Conservation (phyloP, 768 basidiomycete genomes). For the Russula vinacea region DNA sequence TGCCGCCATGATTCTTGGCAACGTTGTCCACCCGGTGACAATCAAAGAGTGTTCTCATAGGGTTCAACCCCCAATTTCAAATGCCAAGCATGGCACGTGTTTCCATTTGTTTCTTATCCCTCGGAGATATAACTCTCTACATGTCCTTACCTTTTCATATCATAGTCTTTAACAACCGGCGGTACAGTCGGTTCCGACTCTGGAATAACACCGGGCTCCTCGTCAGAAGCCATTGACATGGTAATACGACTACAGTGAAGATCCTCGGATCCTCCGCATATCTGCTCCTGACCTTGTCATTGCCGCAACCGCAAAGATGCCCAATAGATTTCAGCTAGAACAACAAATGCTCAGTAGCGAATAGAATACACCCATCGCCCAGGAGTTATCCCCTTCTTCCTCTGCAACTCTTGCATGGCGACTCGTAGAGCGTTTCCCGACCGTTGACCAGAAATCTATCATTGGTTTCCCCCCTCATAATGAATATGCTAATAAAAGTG, state of each 20-base stretch:
- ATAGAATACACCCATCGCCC: constrained; percentile 21
- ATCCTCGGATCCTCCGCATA: neutral
- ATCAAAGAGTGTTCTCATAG: neutral
- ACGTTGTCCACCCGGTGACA: neutral
- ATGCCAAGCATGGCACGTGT: constrained; percentile 9
- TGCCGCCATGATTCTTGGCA: constrained; percentile 22
- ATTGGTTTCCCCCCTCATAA: too few species aligned
- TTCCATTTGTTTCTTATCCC: neutral
- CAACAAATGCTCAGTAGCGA: constrained; percentile 11
- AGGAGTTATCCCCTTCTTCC: constrained; percentile 12
- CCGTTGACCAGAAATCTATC: neutral
- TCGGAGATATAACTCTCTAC: neutral
- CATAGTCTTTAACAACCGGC: too few species aligned
- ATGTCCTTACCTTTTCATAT: too few species aligned
- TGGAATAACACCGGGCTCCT: neutral
- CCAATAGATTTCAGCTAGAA: neutral
- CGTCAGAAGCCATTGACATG: neutral
- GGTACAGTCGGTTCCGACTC: neutral
- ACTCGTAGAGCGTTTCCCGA: constrained; percentile 9
- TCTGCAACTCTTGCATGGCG: constrained; percentile 8
- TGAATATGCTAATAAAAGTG: too few species aligned
- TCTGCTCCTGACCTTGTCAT: neutral
- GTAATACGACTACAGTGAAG: neutral
- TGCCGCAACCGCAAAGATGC: too few species aligned
- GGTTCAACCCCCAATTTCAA: constrained; percentile 6